Base-by-base conservation (phyloP, 106 monocot genomes). In the Agapanthus africanus region DNA sequence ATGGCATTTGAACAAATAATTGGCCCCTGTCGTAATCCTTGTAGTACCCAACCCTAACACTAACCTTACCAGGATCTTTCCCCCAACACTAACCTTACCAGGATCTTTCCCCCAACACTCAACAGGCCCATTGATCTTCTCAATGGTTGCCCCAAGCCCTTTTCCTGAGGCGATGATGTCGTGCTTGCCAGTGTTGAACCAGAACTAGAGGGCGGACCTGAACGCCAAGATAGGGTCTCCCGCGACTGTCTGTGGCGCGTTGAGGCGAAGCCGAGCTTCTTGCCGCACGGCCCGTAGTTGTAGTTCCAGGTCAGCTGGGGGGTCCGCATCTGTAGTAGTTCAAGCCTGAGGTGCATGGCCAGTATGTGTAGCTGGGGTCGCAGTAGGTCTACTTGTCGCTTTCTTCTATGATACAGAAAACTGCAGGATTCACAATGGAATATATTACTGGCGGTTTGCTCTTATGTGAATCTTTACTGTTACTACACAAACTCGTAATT, bases 301-400 rank as follows among this genome's bases (percentile, higher is more conserved):
- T 44, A 90, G 73, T 90, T 90, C 86, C 83, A 86, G 10, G 86
- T 71, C 5, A 90, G 22, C 37, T 90, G 90, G 15, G 63, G 8
- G 85, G 90, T 3, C 90, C 86, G 1, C 90, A 69, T 41, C 90
- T 83, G 50, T 74, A 83, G 78, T 90, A 90, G 1, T 54, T 69
- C 70, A 82, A 80, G 2, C 69, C 74, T 0, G 75, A 30, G 22
- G 37, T 64, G 39, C 84, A 84, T 1, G 88, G 88, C 54, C 54
- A 54, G 10, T 54, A 11, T 2, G 0, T 54, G 0, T 77, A 54
- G 8, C 1, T 44, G 52, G 47, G 11, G 63, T 84, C 80, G 34
- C 86, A 82, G 62, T 82, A 82, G 46, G 66, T 54, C 66, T 50
- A 70, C 4, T 81, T 81, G 30, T 85, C 36, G 8, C 74, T 79